Conservation (phyloP, 148 eudicot species). For the Spergularia bocconei region DNA sequence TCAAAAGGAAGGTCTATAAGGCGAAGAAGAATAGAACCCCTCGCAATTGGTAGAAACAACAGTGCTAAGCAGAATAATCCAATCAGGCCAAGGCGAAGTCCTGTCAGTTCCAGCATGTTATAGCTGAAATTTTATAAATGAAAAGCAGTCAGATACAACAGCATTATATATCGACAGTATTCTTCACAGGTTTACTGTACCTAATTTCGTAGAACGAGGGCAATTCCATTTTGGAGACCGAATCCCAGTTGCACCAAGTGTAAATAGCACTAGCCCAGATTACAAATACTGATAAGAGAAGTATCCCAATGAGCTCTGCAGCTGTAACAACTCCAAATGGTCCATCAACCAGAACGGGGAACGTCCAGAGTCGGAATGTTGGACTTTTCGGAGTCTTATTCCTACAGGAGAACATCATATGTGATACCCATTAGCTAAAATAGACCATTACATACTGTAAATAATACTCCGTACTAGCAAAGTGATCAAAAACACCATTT, state of each 20-base stretch:
- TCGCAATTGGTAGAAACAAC: slow-evolving; percentile 74
- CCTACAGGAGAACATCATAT: slow-evolving; percentile 34
- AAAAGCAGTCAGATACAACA: background rate
- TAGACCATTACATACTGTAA: background rate
- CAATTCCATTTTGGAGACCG: slow-evolving; percentile 28
- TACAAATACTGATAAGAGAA: slow-evolving; percentile 42
- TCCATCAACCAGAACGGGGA: slow-evolving; percentile 79
- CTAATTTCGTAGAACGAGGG: slow-evolving; percentile 33
- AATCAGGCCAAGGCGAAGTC: slow-evolving; percentile 51
- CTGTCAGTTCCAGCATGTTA: slow-evolving; percentile 46
- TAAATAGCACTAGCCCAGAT: slow-evolving; percentile 54
- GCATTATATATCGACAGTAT: background rate
- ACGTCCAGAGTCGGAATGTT: slow-evolving; percentile 71
- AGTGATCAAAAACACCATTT: background rate
- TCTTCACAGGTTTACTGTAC: slow-evolving; percentile 15
- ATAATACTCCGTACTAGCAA: too few species aligned
- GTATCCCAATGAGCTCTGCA: slow-evolving; percentile 71
- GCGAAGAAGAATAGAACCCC: slow-evolving; percentile 77
- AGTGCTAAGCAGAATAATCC: slow-evolving; percentile 71
- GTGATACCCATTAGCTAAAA: background rate
- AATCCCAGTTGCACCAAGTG: slow-evolving; percentile 28
- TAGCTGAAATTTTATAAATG: slow-evolving; percentile 37
- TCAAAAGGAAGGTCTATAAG: slow-evolving; percentile 77
- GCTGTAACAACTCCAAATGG: slow-evolving; percentile 91
- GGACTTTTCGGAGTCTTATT: slow-evolving; percentile 43